phyloP scores from a whole-genome alignment of 1,284 basidiomycete species.

The Malassezia equina region DNA sequence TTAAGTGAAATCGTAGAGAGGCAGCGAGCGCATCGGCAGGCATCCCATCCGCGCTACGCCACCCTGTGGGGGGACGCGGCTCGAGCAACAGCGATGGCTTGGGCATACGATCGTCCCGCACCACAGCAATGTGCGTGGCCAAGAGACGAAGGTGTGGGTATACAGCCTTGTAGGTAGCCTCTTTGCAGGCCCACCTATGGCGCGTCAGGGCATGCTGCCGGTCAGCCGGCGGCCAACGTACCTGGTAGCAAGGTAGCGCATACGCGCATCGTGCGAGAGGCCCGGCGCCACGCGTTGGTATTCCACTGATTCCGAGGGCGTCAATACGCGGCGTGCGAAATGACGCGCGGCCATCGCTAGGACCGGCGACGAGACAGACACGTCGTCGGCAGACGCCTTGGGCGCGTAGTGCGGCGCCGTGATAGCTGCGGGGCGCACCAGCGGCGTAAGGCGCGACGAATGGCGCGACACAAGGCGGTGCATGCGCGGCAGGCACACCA shows the following conservation, averaged over 20 bases:
- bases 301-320: constrained; percentile 4
- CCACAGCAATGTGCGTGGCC: constrained; percentile 8
- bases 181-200: constrained; percentile 56
- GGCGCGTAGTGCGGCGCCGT: neutral
- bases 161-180: constrained; percentile 79
- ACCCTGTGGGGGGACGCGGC: neutral
- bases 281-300: neutral
- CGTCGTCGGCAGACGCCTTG: neutral
- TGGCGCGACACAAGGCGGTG: constrained; percentile 20
- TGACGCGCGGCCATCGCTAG: constrained; percentile 13
- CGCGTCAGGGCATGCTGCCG: constrained; percentile 10
- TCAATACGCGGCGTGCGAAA: constrained; percentile 25
- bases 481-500: constrained; percentile 29
- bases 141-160: constrained; percentile 53
- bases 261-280: constrained; percentile 7
- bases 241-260: constrained; percentile 12
- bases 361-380: neutral
- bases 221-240: constrained; percentile 4
- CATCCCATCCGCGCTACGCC: neutral
- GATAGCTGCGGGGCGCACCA: neutral
- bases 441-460: neutral
- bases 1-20: constrained; percentile 53
- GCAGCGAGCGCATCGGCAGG: neutral
- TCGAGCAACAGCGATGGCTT: constrained; percentile 23
- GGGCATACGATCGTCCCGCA: constrained; percentile 17